Evolutionary conservation across 345 rosid genomes (phyloP), one percentile per base, ranked within the genome.

Genomic region (Excoecaria agallocha): DNA sequence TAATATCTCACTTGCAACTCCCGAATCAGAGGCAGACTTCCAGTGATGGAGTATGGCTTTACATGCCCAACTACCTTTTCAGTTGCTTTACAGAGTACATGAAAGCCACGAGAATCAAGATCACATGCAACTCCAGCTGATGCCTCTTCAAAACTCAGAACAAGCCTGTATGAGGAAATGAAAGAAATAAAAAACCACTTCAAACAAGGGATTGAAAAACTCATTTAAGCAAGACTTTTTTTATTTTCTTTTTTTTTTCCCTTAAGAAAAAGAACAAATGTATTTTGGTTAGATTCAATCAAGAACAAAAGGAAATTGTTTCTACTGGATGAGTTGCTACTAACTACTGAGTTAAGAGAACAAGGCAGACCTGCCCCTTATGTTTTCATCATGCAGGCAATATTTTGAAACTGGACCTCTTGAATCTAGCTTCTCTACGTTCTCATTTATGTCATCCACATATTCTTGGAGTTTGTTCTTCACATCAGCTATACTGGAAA

Each of bases 381-480:
- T 71, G 74, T 90, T 85, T 85, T 93, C 97, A 25, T 91, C 93
- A 0, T 87, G 91, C 5, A 96, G 87, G 77, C 84, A 82, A 66
- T 91, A 96, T 80, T 89, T 91, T 25, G 99, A 91, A 78, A 91
- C 99, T 12, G 96, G 96, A 77, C 98, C 99, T 16, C 93, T 85
- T 16, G 87, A 76, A 66, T 65, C 85, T 37, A 96, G 89, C 79
- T 87, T 87, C 79, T 85, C 89, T 30, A 93, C 62, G 83, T 96
- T 89, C 74, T 75, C 79, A 77, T 93, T 96, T 77, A 96, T 90
- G 77, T 93, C 89, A 66, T 88, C 91, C 68, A 91, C 96, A 81
- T 96, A 91, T 76, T 87, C 90, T 77, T 88, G 85, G 45, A 96
- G 85, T 86, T 88, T 91, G 69, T 56, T 77, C 81, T 87, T 81